These are phyloP conservation scores for Cubamyces lactineus DNA, from an alignment of 768 basidiomycete genomes.

Conservation along the genomic window DNA sequence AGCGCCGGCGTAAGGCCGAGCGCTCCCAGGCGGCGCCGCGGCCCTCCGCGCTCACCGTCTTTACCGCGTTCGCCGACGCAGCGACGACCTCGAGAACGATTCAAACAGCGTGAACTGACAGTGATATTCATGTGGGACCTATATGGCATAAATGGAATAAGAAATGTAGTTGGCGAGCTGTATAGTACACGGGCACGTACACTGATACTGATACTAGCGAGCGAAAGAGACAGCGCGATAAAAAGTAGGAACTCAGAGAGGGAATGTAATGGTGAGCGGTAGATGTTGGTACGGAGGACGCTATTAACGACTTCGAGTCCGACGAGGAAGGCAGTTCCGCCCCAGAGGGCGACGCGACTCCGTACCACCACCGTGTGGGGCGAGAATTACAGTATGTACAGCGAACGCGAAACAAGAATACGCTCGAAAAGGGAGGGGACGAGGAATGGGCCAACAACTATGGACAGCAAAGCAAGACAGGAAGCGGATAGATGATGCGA, in stretches of 20 bases:
- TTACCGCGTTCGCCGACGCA: neutral
- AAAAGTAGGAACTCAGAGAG: neutral
- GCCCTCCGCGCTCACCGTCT: neutral
- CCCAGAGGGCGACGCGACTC: neutral
- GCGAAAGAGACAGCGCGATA: neutral
- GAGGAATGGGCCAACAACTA: conserved; percentile 6
- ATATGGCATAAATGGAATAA: no score
- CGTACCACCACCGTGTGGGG: neutral
- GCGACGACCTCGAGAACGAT: neutral
- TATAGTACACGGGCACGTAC: conserved; percentile 22
- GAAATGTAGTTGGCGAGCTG: neutral
- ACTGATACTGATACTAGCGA: conserved; percentile 2
- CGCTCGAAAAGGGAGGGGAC: neutral
- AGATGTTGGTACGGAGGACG: neutral
- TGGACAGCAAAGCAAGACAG: conserved; percentile 25
- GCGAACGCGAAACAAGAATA: neutral
- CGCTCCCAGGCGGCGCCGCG: neutral
- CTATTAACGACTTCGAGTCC: no score
- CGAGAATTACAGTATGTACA: conserved; percentile 3
- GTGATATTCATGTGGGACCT: no score
- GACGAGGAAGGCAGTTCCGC: no score
- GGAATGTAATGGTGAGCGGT: neutral
- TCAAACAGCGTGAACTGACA: neutral
- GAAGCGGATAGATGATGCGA: conserved; percentile 8
- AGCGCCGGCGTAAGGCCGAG: neutral